Evolutionary conservation across 2,329 filamentous ascomycete genomes (phyloP).

Genomic region (Neofusicoccum cordaticola): DNA sequence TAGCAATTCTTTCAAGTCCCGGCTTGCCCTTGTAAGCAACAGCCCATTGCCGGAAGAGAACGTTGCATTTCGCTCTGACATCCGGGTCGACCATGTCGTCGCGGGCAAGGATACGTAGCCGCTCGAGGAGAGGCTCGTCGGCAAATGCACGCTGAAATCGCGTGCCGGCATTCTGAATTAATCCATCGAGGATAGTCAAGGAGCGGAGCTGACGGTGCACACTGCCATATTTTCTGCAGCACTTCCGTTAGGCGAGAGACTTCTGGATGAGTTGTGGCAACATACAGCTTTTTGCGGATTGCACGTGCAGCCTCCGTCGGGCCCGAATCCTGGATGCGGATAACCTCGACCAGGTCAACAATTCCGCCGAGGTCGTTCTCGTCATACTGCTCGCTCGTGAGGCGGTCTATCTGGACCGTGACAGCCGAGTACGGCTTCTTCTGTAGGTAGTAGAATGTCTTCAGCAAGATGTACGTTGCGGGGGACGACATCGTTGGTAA

Average conservation of each 20-base stretch:
- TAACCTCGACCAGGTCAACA: constrained; percentile 89
- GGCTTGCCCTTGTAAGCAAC: constrained; percentile 74
- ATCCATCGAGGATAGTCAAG: constrained; percentile 81
- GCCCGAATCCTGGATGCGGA: constrained; percentile 82
- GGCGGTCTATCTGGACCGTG: constrained; percentile 84
- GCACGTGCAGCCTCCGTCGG: constrained; percentile 87
- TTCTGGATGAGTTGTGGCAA: not conserved
- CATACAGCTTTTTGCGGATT: constrained; percentile 87
- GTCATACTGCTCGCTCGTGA: constrained; percentile 85
- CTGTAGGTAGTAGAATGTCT: constrained; percentile 26
- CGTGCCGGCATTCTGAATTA: constrained; percentile 90
- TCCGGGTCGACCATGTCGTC: constrained; percentile 79
- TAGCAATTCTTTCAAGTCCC: constrained; percentile 76
- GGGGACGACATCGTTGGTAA: constrained; percentile 13
- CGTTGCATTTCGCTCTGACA: constrained; percentile 84
- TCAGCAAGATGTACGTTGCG: constrained; percentile 13
- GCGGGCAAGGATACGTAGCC: constrained; percentile 81
- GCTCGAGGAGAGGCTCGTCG: constrained; percentile 88
- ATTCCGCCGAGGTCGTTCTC: constrained; percentile 91
- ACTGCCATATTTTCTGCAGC: constrained; percentile 79
- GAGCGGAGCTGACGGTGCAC: constrained; percentile 89
- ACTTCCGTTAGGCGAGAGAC: not conserved
- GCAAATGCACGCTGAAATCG: constrained; percentile 84
- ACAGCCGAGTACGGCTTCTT: constrained; percentile 91
- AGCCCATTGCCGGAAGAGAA: constrained; percentile 85